These are phyloP conservation scores for Aspergillus caelatus DNA, from an alignment of 2,329 filamentous ascomycete genomes.

Conservation along the genomic window DNA sequence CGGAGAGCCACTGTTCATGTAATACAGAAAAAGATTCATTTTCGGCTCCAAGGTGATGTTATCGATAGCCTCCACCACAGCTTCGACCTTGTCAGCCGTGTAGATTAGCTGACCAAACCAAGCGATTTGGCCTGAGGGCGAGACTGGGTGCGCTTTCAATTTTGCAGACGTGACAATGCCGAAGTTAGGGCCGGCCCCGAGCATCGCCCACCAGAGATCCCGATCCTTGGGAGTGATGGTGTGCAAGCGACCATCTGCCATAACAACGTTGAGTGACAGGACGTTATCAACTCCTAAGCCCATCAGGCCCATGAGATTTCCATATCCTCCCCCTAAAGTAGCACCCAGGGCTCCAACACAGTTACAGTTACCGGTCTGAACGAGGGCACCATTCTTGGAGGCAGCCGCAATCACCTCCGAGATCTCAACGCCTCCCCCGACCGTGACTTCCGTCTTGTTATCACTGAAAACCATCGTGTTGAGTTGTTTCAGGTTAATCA, in stretches of 20 bases:
- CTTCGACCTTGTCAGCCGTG: background rate
- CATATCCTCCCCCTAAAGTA: background rate
- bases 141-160: constrained; percentile 5
- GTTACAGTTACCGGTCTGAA: constrained; percentile 7
- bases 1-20: background rate
- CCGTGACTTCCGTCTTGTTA: background rate
- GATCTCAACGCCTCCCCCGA: constrained; percentile 2
- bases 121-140: background rate
- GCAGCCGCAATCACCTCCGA: background rate
- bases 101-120: background rate
- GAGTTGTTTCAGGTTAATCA: background rate
- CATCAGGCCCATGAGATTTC: background rate
- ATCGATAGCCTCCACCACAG: background rate
- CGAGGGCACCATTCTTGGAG: background rate
- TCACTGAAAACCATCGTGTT: background rate
- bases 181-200: constrained; percentile 11
- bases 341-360: background rate
- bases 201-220: constrained; percentile 13
- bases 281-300: constrained; percentile 9
- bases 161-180: constrained; percentile 10
- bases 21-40: constrained; percentile 4
- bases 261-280: constrained; percentile 1
- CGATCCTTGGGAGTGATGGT: constrained; percentile 5
- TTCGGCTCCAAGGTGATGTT: background rate
- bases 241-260: constrained; percentile 5